Base-by-base conservation (phyloP, 495 filamentous ascomycete genomes). In the Xylaria palmicola region DNA sequence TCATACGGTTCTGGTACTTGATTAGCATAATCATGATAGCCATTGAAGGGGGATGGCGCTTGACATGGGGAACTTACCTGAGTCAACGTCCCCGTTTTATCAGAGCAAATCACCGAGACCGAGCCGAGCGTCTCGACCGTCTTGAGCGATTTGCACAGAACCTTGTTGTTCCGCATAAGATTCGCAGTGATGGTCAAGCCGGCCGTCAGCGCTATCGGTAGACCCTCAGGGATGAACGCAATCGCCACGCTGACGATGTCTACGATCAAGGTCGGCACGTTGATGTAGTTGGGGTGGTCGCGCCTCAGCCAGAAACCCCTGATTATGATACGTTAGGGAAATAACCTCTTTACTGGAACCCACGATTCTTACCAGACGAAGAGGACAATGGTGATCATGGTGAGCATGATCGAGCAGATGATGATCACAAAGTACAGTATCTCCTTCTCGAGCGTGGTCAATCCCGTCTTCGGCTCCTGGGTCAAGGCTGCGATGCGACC, bases 141-240 rank as follows among this genome's bases (percentile, higher is more conserved):
- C 69, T 84, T 83, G 51, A 90, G 72, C 0, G 81, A 83, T 65
- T 88, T 88, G 77, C 83, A 86, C 2, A 90, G 73, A 32, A 88
- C 79, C 48, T 86, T 85, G 64, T 86, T 81, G 57, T 82, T 80
- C 62, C 77, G 76, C 86, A 90, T 87, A 26, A 83, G 72, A 22
- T 80, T 82, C 0, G 88, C 87, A 7, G 80, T 75, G 65, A 86
- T 88, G 7, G 75, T 79, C 41, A 79, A 65, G 22, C 71, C 74
- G 12, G 86, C 77, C 0, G 87, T 86, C n/a, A 90, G 71, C 13
- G 84, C 86, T 34, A 91, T 85, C 0, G 88, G 88, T 2, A 90
- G 75, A 20, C 87, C 88, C 62, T 89, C 87, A 0, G 88, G 88
- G 50, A 91, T 88, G 69, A 90, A 90, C 27, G 88, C 88, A 9